These are phyloP conservation scores for Arabidopsis arenosa DNA, from an alignment of 345 rosid species.

Conservation along the genomic window DNA sequence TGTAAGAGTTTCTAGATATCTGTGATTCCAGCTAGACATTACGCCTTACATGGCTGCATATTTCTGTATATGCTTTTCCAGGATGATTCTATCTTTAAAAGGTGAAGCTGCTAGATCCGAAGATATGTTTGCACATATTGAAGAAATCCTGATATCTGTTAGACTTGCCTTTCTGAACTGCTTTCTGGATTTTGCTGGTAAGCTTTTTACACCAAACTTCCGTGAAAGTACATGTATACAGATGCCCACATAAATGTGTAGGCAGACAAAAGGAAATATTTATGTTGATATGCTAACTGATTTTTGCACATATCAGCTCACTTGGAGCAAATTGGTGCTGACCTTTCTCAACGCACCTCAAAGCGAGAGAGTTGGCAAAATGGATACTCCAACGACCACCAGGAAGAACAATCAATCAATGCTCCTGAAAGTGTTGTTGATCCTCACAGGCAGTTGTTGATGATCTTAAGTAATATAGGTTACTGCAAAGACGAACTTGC, in stretches of 20 bases:
- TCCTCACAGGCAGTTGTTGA: conserved; percentile 73
- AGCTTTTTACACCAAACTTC: conserved; percentile 5
- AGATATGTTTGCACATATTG: conserved; percentile 64
- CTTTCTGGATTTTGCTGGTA: conserved; percentile 94
- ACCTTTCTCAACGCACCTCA: conserved; percentile 42
- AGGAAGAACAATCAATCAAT: conserved; percentile 48
- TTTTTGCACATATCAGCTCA: conserved; percentile 39
- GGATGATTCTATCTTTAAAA: conserved; percentile 81
- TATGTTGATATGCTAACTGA: conserved; percentile 10
- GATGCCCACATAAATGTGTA: not conserved
- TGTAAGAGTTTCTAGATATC: not conserved
- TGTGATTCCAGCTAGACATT: conserved; percentile 5
- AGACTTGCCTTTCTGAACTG: conserved; percentile 83
- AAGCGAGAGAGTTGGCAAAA: conserved; percentile 56
- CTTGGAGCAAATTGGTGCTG: conserved; percentile 28
- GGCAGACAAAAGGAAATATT: conserved; percentile 3
- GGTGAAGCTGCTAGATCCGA: conserved; percentile 77
- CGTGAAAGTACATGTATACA: conserved; percentile 6
- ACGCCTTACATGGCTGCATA: conserved; percentile 1
- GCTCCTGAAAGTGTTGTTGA: conserved; percentile 66
- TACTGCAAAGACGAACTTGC: conserved; percentile 90
- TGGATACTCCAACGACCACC: conserved; percentile 58
- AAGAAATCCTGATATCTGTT: conserved; percentile 82
- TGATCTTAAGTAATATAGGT: conserved; percentile 89
- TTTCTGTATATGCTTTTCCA: conserved; percentile 41